Evolutionary conservation across 2,329 filamentous ascomycete genomes (phyloP).

Genomic region (Colletotrichum cordylinicola): DNA sequence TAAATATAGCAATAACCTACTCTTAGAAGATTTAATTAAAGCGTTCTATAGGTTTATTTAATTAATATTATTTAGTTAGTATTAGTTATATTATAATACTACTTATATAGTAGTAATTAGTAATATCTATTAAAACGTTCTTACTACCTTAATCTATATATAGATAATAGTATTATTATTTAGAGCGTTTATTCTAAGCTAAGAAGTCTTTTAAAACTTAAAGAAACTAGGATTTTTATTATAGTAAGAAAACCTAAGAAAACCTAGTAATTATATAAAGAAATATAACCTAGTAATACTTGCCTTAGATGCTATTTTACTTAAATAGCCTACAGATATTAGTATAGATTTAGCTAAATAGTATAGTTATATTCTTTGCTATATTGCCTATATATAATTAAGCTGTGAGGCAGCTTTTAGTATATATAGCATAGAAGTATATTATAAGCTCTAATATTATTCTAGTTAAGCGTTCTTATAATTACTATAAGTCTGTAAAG

Average conservation of each 20-base stretch:
- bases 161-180: not conserved
- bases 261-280: not conserved
- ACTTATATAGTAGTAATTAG: not conserved
- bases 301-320: not conserved
- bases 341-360: not conserved
- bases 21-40: not conserved
- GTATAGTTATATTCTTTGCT: not conserved
- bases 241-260: not conserved
- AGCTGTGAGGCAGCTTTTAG: not conserved
- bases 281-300: not conserved
- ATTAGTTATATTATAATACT: not conserved
- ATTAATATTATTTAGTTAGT: not conserved
- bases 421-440: not conserved
- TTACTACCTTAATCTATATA: not conserved
- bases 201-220: not conserved
- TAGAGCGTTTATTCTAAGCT: not conserved
- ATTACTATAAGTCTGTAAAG: not conserved
- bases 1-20: not conserved
- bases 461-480: not conserved
- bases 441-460: not conserved
- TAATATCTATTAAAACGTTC: not conserved
- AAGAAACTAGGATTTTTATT: not conserved
- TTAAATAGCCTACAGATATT: not conserved
- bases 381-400: not conserved
- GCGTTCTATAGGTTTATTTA: not conserved